A percentile compares a stretch with the other conserved stretches of the same genome.
Conservation (phyloP, 495 filamentous ascomycete genomes). For the Daldinia loculata region DNA sequence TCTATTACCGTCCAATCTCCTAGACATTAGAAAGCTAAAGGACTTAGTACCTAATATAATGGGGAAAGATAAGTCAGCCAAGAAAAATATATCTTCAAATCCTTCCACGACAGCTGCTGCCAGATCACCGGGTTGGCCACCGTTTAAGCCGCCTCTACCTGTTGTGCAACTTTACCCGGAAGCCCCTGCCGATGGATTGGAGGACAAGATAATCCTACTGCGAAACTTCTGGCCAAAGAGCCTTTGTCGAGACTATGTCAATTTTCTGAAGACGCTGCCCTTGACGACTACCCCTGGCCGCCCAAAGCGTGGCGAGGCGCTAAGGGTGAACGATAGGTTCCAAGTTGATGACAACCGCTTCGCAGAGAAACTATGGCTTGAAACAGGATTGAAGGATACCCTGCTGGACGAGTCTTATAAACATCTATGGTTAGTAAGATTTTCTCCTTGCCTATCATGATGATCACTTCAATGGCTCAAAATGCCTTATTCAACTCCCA, state of each 20-base stretch:
- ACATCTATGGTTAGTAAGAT: constrained; percentile 44
- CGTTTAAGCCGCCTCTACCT: constrained; percentile 76
- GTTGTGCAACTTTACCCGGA: constrained; percentile 68
- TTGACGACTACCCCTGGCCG: constrained; percentile 82
- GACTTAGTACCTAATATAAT: background rate
- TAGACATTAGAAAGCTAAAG: too few relatives aligned
- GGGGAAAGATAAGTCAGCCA: constrained; percentile 33
- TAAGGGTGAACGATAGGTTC: constrained; percentile 90
- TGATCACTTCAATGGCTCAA: background rate
- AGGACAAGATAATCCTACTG: constrained; percentile 77
- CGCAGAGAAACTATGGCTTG: constrained; percentile 75
- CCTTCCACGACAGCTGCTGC: constrained; percentile 16
- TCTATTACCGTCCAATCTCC: too few relatives aligned
- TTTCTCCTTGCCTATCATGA: constrained; percentile 4
- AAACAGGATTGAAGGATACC: constrained; percentile 66
- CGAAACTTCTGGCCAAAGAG: constrained; percentile 79
- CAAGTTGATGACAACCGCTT: constrained; percentile 81
- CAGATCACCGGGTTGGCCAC: constrained; percentile 74
- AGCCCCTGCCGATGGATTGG: constrained; percentile 59
- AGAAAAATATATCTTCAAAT: constrained; percentile 30
- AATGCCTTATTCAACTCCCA: too few relatives aligned
- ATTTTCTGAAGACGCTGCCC: constrained; percentile 77
- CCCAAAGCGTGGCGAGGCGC: constrained; percentile 84
- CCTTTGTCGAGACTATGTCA: constrained; percentile 82
- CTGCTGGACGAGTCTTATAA: constrained; percentile 46